These are phyloP conservation scores for Cynara cardunculus DNA, from an alignment of 129 eudicot genomes.

Conservation along the genomic window DNA sequence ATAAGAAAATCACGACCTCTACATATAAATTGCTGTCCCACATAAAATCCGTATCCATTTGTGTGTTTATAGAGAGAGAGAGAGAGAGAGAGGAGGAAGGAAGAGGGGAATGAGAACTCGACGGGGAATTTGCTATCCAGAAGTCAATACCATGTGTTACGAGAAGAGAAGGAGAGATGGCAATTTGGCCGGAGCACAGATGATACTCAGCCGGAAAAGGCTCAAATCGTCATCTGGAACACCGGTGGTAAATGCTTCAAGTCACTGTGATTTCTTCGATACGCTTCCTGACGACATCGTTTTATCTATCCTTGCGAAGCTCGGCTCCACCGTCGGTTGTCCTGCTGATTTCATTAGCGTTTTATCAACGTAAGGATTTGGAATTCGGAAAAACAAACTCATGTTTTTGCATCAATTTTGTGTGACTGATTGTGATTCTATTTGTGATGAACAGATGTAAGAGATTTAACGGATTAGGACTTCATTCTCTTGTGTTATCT, in stretches of 20 bases:
- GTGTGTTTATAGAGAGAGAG: not conserved
- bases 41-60: not conserved
- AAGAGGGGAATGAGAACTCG: constrained; percentile 49
- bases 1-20: not conserved
- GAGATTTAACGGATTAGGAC: constrained; percentile 60
- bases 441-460: constrained; percentile 51
- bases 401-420: not conserved
- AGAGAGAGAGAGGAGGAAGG: not conserved
- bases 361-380: constrained; percentile 51
- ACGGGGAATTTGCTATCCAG: constrained; percentile 42
- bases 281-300: constrained; percentile 71
- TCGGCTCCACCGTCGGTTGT: constrained; percentile 47
- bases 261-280: constrained; percentile 46
- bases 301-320: constrained; percentile 53
- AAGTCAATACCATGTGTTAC: constrained; percentile 6
- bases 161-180: constrained; percentile 24
- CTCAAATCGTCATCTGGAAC: constrained; percentile 9
- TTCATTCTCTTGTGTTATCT: constrained; percentile 49
- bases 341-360: constrained; percentile 64
- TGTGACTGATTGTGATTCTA: not conserved
- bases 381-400: not conserved
- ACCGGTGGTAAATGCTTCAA: not conserved
- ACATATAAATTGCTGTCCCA: constrained; percentile 2
- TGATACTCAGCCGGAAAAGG: not conserved
- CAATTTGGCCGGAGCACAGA: constrained; percentile 15